Evolutionary conservation across 108 stramenopile species (phyloP).

Genomic region (Pseudonitzschia pungens): DNA sequence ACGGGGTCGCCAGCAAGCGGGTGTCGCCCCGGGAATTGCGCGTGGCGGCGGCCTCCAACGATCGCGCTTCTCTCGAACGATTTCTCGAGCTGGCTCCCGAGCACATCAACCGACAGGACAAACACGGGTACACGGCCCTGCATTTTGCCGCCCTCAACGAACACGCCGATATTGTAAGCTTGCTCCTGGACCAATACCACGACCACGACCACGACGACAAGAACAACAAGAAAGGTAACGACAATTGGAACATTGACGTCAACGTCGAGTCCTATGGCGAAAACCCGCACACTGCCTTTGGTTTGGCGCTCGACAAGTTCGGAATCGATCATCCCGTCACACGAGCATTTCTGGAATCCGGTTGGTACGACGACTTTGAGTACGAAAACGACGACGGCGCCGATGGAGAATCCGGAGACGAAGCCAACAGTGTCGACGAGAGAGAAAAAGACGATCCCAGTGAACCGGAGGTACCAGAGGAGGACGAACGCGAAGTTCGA

Average conservation of each 20-base stretch:
- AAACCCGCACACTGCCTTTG: slow-evolving; percentile 5
- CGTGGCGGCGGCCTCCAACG: slow-evolving; percentile 25
- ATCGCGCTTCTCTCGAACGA: slow-evolving; percentile 15
- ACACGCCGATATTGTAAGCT: neutral
- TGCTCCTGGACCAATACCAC: slow-evolving; percentile 9
- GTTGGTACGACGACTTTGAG: neutral
- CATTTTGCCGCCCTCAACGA: slow-evolving; percentile 30
- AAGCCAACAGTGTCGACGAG: too few species aligned
- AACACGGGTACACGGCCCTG: slow-evolving; percentile 35
- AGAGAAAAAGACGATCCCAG: neutral
- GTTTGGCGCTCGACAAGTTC: neutral
- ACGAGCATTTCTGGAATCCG: neutral
- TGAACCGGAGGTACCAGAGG: neutral
- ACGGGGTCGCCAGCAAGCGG: slow-evolving; percentile 17
- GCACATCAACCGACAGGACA: slow-evolving; percentile 33
- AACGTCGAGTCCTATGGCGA: neutral
- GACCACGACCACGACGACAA: neutral
- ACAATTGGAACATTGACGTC: slow-evolving; percentile 1
- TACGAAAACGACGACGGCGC: neutral
- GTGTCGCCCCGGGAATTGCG: slow-evolving; percentile 38
- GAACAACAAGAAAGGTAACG: too few species aligned
- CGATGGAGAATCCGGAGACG: too few species aligned
- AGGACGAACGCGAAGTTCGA: neutral
- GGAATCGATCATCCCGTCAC: slow-evolving; percentile 14
- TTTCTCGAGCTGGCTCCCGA: slow-evolving; percentile 5